phyloP scores from a whole-genome alignment of 2,329 filamentous ascomycete genomes.

The Cryphonectria radicalis region DNA sequence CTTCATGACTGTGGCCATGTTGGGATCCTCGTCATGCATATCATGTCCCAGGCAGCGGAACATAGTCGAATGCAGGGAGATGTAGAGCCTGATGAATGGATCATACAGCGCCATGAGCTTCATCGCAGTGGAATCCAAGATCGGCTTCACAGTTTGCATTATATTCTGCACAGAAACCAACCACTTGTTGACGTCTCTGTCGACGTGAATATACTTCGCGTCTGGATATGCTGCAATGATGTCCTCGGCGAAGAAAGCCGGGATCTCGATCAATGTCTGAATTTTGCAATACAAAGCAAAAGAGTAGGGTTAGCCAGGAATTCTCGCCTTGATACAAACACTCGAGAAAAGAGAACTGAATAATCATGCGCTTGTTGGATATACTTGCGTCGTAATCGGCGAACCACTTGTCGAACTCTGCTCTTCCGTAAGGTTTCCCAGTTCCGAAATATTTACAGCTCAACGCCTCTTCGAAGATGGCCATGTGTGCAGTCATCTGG shows the following conservation, averaged over 20 bases:
- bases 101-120: slow-evolving; percentile 15
- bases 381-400: slow-evolving; percentile 41
- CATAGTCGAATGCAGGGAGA: slow-evolving; percentile 36
- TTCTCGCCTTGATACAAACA: neutral
- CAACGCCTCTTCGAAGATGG: slow-evolving; percentile 39
- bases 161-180: slow-evolving; percentile 15
- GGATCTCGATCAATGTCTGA: slow-evolving; percentile 39
- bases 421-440: slow-evolving; percentile 39
- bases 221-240: slow-evolving; percentile 40
- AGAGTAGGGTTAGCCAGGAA: neutral
- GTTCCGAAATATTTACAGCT: slow-evolving; percentile 36
- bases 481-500: slow-evolving; percentile 33
- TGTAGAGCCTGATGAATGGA: slow-evolving; percentile 12
- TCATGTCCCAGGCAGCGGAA: neutral
- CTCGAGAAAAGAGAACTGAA: neutral
- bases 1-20: neutral
- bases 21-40: neutral
- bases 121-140: slow-evolving; percentile 18
- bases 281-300: neutral
- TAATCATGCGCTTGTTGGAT: neutral
- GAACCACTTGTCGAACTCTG: slow-evolving; percentile 47
- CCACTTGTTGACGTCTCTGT: slow-evolving; percentile 43
- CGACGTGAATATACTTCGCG: slow-evolving; percentile 43
- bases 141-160: neutral
- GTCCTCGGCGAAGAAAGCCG: slow-evolving; percentile 40